Conservation (phyloP, 148 eudicot species). For the Rhododendron simsii region DNA sequence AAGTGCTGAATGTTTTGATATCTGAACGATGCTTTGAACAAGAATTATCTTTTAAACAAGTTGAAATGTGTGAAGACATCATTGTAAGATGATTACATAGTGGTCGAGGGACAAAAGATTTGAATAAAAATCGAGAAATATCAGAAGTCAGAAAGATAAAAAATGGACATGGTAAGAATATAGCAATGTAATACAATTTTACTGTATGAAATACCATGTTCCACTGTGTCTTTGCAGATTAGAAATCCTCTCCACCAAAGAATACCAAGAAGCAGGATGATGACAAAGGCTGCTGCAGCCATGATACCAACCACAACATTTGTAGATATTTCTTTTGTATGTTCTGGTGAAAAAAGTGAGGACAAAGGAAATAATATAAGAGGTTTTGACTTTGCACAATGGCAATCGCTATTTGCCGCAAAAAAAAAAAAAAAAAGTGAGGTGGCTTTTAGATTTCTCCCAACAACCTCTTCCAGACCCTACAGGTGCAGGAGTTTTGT, state of each 20-base stretch:
- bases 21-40: neutral
- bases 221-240: slow-evolving; percentile 1
- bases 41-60: too few relatives aligned
- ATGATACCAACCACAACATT: slow-evolving; percentile 24
- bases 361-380: neutral
- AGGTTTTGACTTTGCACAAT: neutral
- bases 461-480: neutral
- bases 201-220: slow-evolving; percentile 10
- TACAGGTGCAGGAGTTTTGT: neutral
- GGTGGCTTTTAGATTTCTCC: neutral
- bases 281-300: slow-evolving; percentile 8
- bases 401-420: neutral
- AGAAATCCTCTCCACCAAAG: slow-evolving; percentile 24
- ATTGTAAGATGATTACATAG: neutral
- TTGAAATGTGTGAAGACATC: neutral
- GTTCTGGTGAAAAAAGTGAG: neutral
- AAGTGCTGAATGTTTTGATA: neutral
- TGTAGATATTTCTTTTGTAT: neutral
- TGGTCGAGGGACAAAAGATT: neutral
- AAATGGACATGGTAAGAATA: neutral
- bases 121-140: neutral
- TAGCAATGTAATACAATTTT: neutral
- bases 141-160: neutral
- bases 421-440: neutral
- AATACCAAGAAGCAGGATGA: slow-evolving; percentile 20